Evolutionary conservation across 176 grass and related monocot species (phyloP).

Genomic region (Ensete glaucum): DNA sequence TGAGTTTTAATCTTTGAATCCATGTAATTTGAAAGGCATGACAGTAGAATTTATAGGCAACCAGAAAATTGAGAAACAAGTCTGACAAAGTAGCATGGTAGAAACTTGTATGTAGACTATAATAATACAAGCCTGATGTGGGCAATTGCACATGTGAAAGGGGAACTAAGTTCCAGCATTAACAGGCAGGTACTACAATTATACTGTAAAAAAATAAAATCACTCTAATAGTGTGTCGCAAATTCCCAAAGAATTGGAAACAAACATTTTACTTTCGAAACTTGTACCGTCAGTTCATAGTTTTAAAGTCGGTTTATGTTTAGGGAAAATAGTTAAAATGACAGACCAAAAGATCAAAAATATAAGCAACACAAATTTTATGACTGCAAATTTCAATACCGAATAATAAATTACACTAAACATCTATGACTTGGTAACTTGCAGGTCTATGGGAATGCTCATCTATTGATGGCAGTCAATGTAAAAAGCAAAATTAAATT

Average conservation of each 20-base stretch:
- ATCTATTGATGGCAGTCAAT: neutral
- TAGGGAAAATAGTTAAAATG: neutral
- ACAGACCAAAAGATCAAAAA: too few species aligned
- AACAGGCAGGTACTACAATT: neutral
- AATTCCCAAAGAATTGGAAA: too few species aligned
- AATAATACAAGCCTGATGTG: too few species aligned
- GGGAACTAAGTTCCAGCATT: neutral
- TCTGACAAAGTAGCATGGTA: neutral
- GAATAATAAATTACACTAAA: neutral
- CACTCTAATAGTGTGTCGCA: too few species aligned
- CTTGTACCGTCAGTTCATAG: too few species aligned
- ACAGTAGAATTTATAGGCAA: neutral
- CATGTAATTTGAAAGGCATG: too few species aligned
- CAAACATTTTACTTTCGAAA: too few species aligned
- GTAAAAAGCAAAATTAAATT: neutral
- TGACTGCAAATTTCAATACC: too few species aligned
- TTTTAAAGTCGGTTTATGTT: neutral
- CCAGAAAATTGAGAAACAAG: neutral
- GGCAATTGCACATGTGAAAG: neutral
- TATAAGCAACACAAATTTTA: too few species aligned
- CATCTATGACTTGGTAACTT: neutral
- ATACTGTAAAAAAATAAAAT: neutral
- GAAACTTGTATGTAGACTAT: neutral
- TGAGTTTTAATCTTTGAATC: neutral
- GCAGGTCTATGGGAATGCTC: too few species aligned